Evolutionary conservation across 345 rosid genomes (phyloP).

Genomic region (Gossypium herbaceum): DNA sequence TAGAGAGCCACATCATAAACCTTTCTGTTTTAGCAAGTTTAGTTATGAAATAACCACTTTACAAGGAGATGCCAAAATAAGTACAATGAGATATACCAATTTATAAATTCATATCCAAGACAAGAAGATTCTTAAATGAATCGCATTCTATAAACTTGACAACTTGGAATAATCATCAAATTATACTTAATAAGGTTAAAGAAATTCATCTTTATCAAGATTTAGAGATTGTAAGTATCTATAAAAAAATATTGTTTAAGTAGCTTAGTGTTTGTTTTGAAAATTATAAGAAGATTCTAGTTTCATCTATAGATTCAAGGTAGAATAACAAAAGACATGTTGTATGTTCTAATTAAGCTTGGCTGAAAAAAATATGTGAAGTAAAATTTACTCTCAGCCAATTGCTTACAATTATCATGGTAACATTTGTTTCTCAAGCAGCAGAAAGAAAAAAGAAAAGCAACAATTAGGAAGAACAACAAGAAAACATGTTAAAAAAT

Average conservation of each 20-base stretch:
- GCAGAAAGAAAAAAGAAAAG: background rate
- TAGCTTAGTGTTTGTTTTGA: too few relatives aligned
- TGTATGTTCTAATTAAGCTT: background rate
- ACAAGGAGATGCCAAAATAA: background rate
- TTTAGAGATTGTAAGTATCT: background rate
- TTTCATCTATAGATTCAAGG: background rate
- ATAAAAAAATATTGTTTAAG: too few relatives aligned
- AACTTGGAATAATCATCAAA: background rate
- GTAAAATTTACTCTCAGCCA: background rate
- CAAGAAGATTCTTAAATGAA: background rate
- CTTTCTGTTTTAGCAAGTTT: background rate
- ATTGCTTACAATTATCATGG: background rate
- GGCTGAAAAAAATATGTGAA: background rate
- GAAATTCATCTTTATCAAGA: background rate
- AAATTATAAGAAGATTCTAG: background rate
- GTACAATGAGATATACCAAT: background rate
- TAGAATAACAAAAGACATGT: background rate
- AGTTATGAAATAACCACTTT: background rate
- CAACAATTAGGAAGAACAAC: background rate
- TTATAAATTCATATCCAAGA: too few relatives aligned
- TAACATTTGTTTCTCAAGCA: background rate
- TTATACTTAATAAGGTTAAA: background rate
- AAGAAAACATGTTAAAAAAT: background rate
- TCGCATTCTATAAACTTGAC: background rate
- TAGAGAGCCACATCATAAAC: background rate